Evolutionary conservation across 768 basidiomycete genomes (phyloP), one percentile per base, ranked within the genome.

Genomic region (Leccinum rimulosum): DNA sequence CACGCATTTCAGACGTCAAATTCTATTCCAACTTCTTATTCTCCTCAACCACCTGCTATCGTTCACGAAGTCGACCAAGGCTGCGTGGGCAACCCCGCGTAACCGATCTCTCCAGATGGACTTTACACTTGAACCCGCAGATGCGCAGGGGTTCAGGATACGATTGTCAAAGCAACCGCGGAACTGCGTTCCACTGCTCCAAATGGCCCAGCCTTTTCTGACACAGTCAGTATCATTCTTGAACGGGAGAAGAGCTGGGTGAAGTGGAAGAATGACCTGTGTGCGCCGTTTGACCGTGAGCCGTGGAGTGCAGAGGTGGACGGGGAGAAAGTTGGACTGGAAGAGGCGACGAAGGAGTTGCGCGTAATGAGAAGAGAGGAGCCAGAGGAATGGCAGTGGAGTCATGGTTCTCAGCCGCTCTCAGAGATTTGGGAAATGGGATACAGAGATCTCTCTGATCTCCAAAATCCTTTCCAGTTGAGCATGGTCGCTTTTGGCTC

Each of bases 241-340:
- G 86, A 91, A 63, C 80, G 93, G 53, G 93, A 95, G 74, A 87
- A 84, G 70, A 94, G 93, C 66, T 95, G 93, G 93, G 84, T 92
- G 4, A 84, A 82, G 62, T 95, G 92, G 93, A 95, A 95, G 76
- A 90, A 89, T 62, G 86, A 90, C 43, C 72, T 88, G 3, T 95
- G 93, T 68, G 76, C 83, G 14, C 83, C 88, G 3, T 94, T 95
- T 67, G 90, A 92, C 68, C 86, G 86, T 64, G 85, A 85, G 40
- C 79, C 88, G 6, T 84, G 87, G 82, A 75, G 74, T 12, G 70
- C 73, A 47, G 79, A 82, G 52, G 61, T 84, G 31, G 75, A 80
- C 54, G 82, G 77, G 4, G 70, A 73, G 65, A 80, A 78, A 54
- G 77, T 83, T 25, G 83, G 82, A 14, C 68, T 91, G 38, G 82